Evolutionary conservation across 2,329 filamentous ascomycete genomes (phyloP).

Genomic region (Coniochaeta sp.): DNA sequence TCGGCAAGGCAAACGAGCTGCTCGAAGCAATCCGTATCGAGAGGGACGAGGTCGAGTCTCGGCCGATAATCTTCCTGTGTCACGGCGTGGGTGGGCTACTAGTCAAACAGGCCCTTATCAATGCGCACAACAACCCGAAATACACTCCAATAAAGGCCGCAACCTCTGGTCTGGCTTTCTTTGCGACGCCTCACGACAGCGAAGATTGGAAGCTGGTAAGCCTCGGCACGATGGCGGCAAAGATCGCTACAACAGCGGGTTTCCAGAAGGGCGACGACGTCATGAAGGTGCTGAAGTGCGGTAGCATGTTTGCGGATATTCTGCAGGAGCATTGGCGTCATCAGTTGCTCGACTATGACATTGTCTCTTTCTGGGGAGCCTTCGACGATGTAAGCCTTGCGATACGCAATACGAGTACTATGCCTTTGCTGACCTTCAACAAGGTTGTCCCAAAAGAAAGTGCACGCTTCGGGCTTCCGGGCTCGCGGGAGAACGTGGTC

Average conservation of each 20-base stretch:
- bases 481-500: conserved; percentile 9
- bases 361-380: conserved; percentile 13
- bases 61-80: conserved; percentile 12
- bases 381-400: conserved; percentile 11
- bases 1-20: conserved; percentile 15
- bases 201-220: conserved; percentile 9
- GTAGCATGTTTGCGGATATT: conserved; percentile 13
- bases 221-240: conserved; percentile 10
- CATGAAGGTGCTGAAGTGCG: conserved; percentile 8
- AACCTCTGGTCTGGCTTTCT: conserved; percentile 15
- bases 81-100: conserved; percentile 16
- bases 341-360: conserved; percentile 2
- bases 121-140: conserved; percentile 14
- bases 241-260: conserved; percentile 10
- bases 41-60: conserved; percentile 7
- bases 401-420: background rate
- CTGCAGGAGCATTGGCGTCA: conserved; percentile 8
- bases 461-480: conserved; percentile 6
- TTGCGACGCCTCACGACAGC: conserved; percentile 18
- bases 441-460: conserved; percentile 9
- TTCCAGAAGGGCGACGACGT: conserved; percentile 11
- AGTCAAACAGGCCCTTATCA: conserved; percentile 20
- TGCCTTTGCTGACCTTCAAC: background rate
- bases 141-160: conserved; percentile 13
- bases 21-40: conserved; percentile 13